phyloP scores from a whole-genome alignment of 371 early-diverging fungal species.

The Actinomucor elegans region DNA sequence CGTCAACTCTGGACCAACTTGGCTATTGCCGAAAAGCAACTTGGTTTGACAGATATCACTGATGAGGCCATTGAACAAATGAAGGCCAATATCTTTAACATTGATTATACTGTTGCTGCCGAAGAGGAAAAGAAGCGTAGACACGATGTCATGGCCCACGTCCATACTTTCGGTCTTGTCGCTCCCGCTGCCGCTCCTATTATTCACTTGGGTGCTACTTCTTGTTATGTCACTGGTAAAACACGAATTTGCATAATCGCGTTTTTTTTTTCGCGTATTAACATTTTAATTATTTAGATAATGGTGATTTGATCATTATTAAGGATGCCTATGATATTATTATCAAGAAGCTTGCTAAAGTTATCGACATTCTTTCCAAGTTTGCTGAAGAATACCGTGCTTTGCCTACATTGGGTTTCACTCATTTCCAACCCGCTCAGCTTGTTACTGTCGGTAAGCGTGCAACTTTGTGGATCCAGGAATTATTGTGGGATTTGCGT shows the following conservation, averaged over 20 bases:
- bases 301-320: conserved; percentile 94
- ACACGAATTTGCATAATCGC: not conserved
- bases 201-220: conserved; percentile 97
- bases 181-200: conserved; percentile 92
- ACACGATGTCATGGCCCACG: conserved; percentile 98
- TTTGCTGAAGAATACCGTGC: conserved; percentile 84
- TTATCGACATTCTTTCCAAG: conserved; percentile 74
- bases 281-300: too few species aligned
- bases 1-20: conserved; percentile 93
- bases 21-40: conserved; percentile 90
- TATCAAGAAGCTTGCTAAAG: conserved; percentile 83
- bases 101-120: conserved; percentile 89
- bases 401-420: conserved; percentile 95
- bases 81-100: conserved; percentile 77
- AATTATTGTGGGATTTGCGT: conserved; percentile 93
- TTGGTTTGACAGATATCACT: conserved; percentile 86
- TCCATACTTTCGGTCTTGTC: conserved; percentile 93
- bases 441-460: conserved; percentile 98
- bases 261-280: too few species aligned
- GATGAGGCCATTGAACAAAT: conserved; percentile 89
- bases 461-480: conserved; percentile 94
- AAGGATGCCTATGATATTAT: conserved; percentile 93
- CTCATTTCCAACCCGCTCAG: conserved; percentile 98
- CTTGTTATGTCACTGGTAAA: conserved; percentile 90
- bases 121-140: conserved; percentile 93